Percentiles rank a stretch among this genome's conserved stretches.
phyloP scores from a whole-genome alignment of 2,329 filamentous ascomycete genomes.

The Cylindrodendrum hubeiense region DNA sequence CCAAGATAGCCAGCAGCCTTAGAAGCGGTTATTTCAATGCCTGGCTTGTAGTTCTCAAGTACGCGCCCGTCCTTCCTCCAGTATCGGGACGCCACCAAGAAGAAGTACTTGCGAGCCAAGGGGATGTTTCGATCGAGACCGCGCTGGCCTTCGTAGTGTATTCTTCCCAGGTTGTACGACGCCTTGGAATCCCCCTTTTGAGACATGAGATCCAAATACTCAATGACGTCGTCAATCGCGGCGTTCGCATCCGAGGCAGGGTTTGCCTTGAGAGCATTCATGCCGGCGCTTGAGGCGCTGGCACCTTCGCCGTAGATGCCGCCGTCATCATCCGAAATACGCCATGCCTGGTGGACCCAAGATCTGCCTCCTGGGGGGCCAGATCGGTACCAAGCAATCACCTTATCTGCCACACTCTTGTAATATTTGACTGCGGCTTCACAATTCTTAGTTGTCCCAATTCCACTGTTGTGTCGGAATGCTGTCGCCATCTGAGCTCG shows the following conservation, averaged over 20 bases:
- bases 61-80: conserved; percentile 85
- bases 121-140: conserved; percentile 79
- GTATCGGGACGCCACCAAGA: conserved; percentile 81
- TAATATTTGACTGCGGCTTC: conserved; percentile 90
- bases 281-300: conserved; percentile 87
- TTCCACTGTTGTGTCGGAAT: conserved; percentile 86
- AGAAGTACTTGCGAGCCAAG: conserved; percentile 84
- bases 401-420: conserved; percentile 93
- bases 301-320: conserved; percentile 97
- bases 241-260: conserved; percentile 85
- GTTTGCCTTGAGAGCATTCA: conserved; percentile 80
- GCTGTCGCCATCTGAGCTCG: conserved; percentile 94
- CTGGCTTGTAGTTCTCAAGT: conserved; percentile 75
- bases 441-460: conserved; percentile 88
- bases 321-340: conserved; percentile 89
- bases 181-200: conserved; percentile 91
- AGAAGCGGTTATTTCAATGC: conserved; percentile 81
- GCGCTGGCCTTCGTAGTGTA: conserved; percentile 89
- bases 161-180: conserved; percentile 85
- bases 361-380: conserved; percentile 90
- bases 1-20: conserved; percentile 91
- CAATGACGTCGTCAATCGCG: conserved; percentile 91
- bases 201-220: conserved; percentile 91
- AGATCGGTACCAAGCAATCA: conserved; percentile 86
- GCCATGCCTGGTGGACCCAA: conserved; percentile 82